Percentiles rank a stretch among this genome's conserved stretches.
Evolutionary conservation across 1,284 basidiomycete genomes (phyloP).

Genomic region (Leccinum discolor): DNA sequence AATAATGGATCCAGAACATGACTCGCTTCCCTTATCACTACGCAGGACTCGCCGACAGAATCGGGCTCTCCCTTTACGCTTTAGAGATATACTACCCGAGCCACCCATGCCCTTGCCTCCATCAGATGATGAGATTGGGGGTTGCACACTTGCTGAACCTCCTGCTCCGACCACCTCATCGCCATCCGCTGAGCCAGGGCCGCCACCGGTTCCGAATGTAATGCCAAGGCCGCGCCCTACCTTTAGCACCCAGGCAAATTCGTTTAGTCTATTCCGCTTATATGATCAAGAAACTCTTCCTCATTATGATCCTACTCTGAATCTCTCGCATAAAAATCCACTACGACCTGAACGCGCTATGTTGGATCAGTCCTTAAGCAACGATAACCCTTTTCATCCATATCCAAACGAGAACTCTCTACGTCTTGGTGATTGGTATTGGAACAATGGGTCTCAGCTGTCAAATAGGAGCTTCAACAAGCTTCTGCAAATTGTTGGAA

Average conservation of each 20-base stretch:
- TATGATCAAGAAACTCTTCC: background rate
- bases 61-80: background rate
- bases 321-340: background rate
- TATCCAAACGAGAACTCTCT: background rate
- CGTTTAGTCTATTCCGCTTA: background rate
- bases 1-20: background rate
- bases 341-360: background rate
- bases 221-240: background rate
- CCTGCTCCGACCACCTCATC: background rate
- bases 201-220: background rate
- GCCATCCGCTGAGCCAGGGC: background rate
- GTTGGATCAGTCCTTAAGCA: background rate
- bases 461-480: background rate
- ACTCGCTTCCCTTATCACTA: background rate
- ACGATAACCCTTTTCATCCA: background rate
- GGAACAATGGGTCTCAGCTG: background rate
- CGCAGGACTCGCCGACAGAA: background rate
- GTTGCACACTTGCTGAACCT: background rate
- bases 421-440: background rate
- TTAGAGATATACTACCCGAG: background rate
- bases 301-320: background rate
- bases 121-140: background rate
- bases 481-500: background rate
- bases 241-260: background rate
- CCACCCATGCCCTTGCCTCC: background rate